Evolutionary conservation across 768 basidiomycete genomes (phyloP).

Genomic region (Mycena indigotica): DNA sequence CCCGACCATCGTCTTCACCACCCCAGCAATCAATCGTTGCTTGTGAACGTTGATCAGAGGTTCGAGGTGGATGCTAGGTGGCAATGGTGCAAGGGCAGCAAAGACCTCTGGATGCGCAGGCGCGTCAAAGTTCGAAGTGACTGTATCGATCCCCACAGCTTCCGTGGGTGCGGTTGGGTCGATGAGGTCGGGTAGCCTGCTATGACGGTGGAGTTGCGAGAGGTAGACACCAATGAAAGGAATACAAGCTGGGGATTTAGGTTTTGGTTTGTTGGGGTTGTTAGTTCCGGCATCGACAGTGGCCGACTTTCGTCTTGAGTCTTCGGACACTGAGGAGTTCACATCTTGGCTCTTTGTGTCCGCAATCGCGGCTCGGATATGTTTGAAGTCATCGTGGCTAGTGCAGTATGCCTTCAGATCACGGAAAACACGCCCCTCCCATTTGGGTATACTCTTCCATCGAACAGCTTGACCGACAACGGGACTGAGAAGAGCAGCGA

Average conservation of each 20-base stretch:
- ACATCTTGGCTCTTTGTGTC: conserved; percentile 65
- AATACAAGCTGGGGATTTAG: conserved; percentile 60
- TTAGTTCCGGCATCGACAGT: conserved; percentile 38
- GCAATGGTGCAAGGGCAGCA: conserved; percentile 68
- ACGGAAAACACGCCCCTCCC: conserved; percentile 72
- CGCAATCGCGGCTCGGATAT: conserved; percentile 67
- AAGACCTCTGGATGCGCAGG: conserved; percentile 82
- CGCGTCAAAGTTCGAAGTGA: conserved; percentile 63
- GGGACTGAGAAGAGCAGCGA: conserved; percentile 71
- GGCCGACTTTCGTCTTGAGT: too few relatives aligned
- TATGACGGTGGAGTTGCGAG: conserved; percentile 65
- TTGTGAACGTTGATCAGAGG: conserved; percentile 90
- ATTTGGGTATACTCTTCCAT: conserved; percentile 67
- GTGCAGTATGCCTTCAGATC: conserved; percentile 71
- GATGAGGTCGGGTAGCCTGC: conserved; percentile 74
- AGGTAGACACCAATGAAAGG: conserved; percentile 86
- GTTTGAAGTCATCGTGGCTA: conserved; percentile 69
- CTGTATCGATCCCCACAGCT: conserved; percentile 63
- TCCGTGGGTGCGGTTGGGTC: conserved; percentile 81
- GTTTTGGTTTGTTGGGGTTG: conserved; percentile 44
- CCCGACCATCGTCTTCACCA: conserved; percentile 78
- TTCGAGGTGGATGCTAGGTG: conserved; percentile 76
- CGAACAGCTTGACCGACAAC: conserved; percentile 72
- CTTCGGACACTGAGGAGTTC: too few relatives aligned
- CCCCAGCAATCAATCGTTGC: conserved; percentile 77